Evolutionary conservation across 2,329 filamentous ascomycete species (phyloP).

Genomic region (Colletotrichum echinochloae): DNA sequence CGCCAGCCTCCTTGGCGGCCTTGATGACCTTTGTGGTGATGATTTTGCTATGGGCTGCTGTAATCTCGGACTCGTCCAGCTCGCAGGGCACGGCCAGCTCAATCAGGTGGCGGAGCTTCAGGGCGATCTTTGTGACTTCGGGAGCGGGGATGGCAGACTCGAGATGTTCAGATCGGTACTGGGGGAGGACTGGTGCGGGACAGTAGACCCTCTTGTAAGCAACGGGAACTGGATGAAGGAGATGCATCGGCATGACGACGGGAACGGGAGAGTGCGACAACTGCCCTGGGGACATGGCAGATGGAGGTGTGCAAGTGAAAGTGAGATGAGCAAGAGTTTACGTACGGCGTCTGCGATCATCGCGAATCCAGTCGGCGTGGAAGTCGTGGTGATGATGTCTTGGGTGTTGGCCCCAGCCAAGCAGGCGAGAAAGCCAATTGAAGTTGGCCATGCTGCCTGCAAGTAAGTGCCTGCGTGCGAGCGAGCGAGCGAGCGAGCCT

Average conservation of each 20-base stretch:
- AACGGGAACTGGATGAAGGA: neutral
- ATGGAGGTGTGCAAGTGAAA: neutral
- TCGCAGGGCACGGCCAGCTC: constrained; percentile 93
- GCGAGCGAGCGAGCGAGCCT: neutral
- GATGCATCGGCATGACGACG: neutral
- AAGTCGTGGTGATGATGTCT: constrained; percentile 49
- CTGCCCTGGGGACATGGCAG: too few relatives aligned
- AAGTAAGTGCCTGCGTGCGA: too few relatives aligned
- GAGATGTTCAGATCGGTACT: constrained; percentile 67
- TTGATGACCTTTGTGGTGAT: constrained; percentile 84
- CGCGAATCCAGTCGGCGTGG: constrained; percentile 52
- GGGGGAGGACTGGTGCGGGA: constrained; percentile 70
- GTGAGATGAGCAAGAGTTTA: neutral
- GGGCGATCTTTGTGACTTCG: constrained; percentile 89
- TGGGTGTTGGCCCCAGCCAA: constrained; percentile 52
- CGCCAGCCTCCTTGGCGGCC: constrained; percentile 86
- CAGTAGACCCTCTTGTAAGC: constrained; percentile 30
- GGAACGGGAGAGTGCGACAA: neutral
- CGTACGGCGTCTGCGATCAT: constrained; percentile 60
- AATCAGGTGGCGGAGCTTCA: constrained; percentile 90
- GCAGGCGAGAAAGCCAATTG: constrained; percentile 47
- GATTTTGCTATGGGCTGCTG: constrained; percentile 83
- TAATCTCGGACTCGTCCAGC: constrained; percentile 80
- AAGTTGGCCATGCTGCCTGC: constrained; percentile 45
- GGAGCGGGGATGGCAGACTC: constrained; percentile 77